Percentiles rank a stretch among this genome's conserved stretches.
Conservation (phyloP, 2,329 filamentous ascomycete species). For the Trichoderma hamatum region DNA sequence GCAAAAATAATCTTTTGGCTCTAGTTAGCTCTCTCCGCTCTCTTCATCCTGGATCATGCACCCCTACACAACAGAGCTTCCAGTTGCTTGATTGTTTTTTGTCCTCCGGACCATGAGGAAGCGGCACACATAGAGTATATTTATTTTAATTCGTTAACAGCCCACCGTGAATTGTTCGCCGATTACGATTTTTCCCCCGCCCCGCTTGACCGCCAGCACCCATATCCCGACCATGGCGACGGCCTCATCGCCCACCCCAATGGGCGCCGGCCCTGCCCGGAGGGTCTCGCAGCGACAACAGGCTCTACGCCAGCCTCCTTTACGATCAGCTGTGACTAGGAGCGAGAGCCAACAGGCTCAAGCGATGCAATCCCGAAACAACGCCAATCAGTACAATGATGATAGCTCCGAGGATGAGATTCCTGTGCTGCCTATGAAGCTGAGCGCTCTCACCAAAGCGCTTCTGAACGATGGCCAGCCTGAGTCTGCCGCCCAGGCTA, state of each 20-base stretch:
- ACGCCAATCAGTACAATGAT: conserved; percentile 56
- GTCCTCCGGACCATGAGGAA: conserved; percentile 43
- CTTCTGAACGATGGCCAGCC: conserved; percentile 69
- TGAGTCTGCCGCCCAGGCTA: conserved; percentile 38
- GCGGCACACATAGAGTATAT: conserved; percentile 47
- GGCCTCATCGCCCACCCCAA: conserved; percentile 58
- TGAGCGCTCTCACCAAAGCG: conserved; percentile 89
- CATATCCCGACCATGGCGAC: conserved; percentile 46
- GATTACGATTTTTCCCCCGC: conserved; percentile 26
- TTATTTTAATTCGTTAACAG: conserved; percentile 35
- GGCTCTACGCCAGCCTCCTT: conserved; percentile 53
- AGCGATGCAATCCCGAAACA: conserved; percentile 37
- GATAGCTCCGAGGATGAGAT: conserved; percentile 97
- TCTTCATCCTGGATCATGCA: conserved; percentile 27
- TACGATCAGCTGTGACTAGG: conserved; percentile 50
- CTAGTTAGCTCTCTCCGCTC: conserved; percentile 25
- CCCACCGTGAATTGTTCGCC: conserved; percentile 31
- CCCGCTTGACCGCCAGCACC: conserved; percentile 31
- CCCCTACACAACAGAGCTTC: conserved; percentile 21
- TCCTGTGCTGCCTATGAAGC: conserved; percentile 85
- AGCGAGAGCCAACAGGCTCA: conserved; percentile 50
- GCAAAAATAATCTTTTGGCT: conserved; percentile 36
- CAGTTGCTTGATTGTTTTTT: conserved; percentile 31
- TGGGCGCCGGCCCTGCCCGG: conserved; percentile 53
- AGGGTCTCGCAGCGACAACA: conserved; percentile 62